Evolutionary conservation across 768 basidiomycete genomes (phyloP).

Genomic region (Kwoniella sp.): DNA sequence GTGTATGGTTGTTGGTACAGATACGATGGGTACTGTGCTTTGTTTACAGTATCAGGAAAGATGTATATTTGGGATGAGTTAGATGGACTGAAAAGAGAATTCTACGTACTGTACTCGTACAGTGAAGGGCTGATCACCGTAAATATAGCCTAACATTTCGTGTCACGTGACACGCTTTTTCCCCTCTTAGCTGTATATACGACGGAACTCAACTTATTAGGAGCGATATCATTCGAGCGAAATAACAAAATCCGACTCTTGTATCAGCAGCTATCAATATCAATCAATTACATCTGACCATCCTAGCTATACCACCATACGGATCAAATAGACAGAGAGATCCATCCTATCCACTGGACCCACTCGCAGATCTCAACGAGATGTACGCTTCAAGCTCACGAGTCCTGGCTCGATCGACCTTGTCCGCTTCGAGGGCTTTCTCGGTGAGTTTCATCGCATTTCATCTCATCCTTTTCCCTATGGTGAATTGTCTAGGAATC

Average conservation of each 20-base stretch:
- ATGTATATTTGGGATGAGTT: too few species aligned
- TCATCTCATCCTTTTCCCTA: background rate
- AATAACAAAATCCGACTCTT: background rate
- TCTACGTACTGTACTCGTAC: background rate
- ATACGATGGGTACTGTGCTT: too few species aligned
- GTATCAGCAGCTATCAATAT: too few species aligned
- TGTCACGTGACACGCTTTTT: background rate
- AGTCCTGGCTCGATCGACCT: conserved; percentile 5
- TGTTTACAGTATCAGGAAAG: too few species aligned
- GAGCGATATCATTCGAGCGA: background rate
- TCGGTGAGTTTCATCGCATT: conserved; percentile 15
- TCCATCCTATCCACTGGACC: too few species aligned
- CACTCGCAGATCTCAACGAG: too few species aligned
- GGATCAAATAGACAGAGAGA: too few species aligned
- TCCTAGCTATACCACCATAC: too few species aligned
- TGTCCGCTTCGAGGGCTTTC: conserved; percentile 6
- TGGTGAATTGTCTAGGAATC: too few species aligned
- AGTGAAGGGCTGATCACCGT: background rate
- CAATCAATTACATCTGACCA: too few species aligned
- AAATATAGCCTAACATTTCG: background rate
- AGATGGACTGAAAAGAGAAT: background rate
- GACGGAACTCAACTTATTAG: too few species aligned
- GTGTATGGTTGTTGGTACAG: background rate
- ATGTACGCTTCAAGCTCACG: conserved; percentile 28
- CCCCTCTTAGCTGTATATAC: background rate